Percentiles rank a stretch among this genome's conserved stretches.
Evolutionary conservation across 1,139 yeast species (phyloP).

Genomic region (Blastobotrys persicus): DNA sequence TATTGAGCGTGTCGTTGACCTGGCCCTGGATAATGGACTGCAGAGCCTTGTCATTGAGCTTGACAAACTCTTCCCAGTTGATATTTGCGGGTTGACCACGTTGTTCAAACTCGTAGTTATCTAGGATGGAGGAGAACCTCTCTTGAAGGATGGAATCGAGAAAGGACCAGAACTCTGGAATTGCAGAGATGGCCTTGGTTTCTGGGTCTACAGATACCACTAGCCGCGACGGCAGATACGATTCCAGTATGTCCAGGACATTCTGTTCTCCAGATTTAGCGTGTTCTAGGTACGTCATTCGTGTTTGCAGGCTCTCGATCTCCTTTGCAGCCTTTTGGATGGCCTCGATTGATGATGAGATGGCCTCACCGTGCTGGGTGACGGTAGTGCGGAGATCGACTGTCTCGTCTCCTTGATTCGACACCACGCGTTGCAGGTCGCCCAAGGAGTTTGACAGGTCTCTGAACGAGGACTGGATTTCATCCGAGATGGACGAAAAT

Average conservation of each 20-base stretch:
- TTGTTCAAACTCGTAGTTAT: not conserved
- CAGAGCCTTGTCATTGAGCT: slow-evolving; percentile 15
- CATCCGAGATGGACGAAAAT: slow-evolving; percentile 9
- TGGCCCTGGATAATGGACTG: slow-evolving; percentile 13
- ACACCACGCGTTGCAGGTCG: slow-evolving; percentile 14
- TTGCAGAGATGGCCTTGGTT: slow-evolving; percentile 12
- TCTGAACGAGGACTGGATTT: slow-evolving; percentile 9
- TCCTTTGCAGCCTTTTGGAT: slow-evolving; percentile 2
- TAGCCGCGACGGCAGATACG: slow-evolving; percentile 16
- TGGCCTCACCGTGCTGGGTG: slow-evolving; percentile 13
- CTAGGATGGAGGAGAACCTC: not conserved
- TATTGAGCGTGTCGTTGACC: slow-evolving; percentile 4
- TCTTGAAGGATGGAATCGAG: slow-evolving; percentile 13
- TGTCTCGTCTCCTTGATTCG: slow-evolving; percentile 10
- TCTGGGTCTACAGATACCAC: slow-evolving; percentile 19
- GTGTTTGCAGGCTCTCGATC: slow-evolving; percentile 11
- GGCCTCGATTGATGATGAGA: slow-evolving; percentile 7
- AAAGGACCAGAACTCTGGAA: slow-evolving; percentile 19
- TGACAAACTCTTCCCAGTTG: slow-evolving; percentile 18
- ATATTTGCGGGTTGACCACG: slow-evolving; percentile 2
- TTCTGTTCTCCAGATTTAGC: slow-evolving; percentile 15
- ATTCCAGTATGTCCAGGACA: slow-evolving; percentile 16
- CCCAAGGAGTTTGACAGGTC: slow-evolving; percentile 9
- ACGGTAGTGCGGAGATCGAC: slow-evolving; percentile 12
- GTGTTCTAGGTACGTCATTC: slow-evolving; percentile 14